Evolutionary conservation across 1,139 yeast genomes (phyloP), one percentile per base, ranked within the genome.

Genomic region (Candida gigantensis): DNA sequence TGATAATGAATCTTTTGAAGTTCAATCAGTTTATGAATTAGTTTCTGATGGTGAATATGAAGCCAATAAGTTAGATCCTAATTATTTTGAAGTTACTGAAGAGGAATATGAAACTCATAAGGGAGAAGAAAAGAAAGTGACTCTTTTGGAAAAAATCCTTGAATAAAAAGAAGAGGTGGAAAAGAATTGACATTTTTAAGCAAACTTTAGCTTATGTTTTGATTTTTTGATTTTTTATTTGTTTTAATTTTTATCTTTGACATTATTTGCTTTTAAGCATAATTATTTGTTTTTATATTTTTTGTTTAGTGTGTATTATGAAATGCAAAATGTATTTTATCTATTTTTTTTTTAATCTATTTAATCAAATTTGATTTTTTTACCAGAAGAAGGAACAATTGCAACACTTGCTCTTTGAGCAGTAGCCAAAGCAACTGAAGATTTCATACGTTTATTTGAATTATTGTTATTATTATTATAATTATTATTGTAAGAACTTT

Each of bases 361-460:
- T 44, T 55, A 71, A 46, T 69, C 76, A 39, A 90, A 90, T 5
- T 80, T 84, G 35, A 74, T 72, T 61, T 89, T 92, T 65, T 87
- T 90, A 58, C 97, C 98, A n/a, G 82, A 72, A 0, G 96, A 84
- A 34, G 87, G 81, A 24, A 88, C 95, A 53, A 92, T 87, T 4
- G 95, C 92, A 15, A 88, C 88, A 55, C 88, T 84, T 4, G 83
- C 96, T 64, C 98, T 79, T 62, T 80, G 96, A 2, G 97, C 97
- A 12, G 72, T 70, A 3, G 96, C 94, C 52, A 92, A 72, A 0
- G 96, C 96, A 31, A 86, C 76, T 24, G 97, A 90, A 6, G 97
- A 88, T 46, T 82, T 83, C 38, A 78, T 62, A 60, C 89, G 71
- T 51, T 71, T 69, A 36, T 56, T 54, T 5, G 35, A 30, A n/a